Conservation (phyloP, 192 early-diverging fungal species). For the Podila verticillata region DNA sequence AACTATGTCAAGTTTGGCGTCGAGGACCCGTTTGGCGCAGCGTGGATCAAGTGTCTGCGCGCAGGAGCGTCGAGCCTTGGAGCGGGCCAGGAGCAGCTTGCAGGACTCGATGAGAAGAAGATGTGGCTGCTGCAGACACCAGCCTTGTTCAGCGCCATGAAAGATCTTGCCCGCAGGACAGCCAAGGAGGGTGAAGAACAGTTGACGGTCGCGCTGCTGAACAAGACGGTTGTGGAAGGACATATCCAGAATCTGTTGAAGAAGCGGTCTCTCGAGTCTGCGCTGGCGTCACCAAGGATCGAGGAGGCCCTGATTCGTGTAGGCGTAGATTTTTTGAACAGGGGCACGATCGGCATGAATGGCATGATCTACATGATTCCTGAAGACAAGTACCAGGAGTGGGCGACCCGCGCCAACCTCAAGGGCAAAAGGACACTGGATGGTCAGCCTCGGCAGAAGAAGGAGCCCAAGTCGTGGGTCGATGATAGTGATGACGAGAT, state of each 20-base stretch:
- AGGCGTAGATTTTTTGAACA: conserved; percentile 57
- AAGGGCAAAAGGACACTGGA: conserved; percentile 34
- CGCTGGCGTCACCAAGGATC: conserved; percentile 10
- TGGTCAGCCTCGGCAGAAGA: conserved; percentile 30
- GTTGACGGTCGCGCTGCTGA: conserved; percentile 22
- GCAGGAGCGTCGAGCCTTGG: conserved; percentile 42
- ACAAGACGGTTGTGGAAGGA: neutral
- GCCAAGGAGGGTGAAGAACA: neutral
- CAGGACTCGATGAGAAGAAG: conserved; percentile 6
- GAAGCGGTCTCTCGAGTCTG: neutral
- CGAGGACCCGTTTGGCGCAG: conserved; percentile 73
- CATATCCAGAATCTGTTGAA: conserved; percentile 17
- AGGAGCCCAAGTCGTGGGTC: conserved; percentile 25
- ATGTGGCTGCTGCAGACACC: conserved; percentile 46
- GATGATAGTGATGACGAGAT: conserved; percentile 50
- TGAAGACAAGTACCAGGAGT: conserved; percentile 56
- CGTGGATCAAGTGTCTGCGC: conserved; percentile 59
- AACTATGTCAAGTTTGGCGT: conserved; percentile 82
- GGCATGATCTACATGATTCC: conserved; percentile 66
- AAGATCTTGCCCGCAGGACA: conserved; percentile 5
- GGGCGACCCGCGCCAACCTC: conserved; percentile 37
- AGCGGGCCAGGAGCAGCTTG: neutral
- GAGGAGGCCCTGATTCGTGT: conserved; percentile 61
- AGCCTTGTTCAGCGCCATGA: conserved; percentile 22
- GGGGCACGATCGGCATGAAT: conserved; percentile 59